Percentiles rank a stretch among this genome's conserved stretches.
Evolutionary conservation across 164 flowering plant species (phyloP).

Genomic region (Liquidambar formosana): DNA sequence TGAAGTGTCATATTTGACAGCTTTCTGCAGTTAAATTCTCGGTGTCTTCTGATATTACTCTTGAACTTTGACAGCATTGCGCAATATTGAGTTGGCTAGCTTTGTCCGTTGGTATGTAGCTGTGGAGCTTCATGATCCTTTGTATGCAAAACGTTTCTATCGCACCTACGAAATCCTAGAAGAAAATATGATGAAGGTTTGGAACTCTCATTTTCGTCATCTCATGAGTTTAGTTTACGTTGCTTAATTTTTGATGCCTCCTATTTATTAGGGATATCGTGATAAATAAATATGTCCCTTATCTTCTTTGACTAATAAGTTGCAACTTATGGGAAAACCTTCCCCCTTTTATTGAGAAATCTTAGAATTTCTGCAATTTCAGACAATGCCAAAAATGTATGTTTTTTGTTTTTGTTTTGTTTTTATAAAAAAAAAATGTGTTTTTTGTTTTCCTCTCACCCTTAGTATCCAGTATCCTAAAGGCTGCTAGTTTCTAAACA

Average conservation of each 20-base stretch:
- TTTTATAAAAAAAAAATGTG: too few relatives aligned
- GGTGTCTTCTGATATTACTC: slow-evolving; percentile 18
- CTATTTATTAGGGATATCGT: background rate
- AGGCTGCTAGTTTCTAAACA: too few relatives aligned
- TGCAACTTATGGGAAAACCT: background rate
- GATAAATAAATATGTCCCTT: background rate
- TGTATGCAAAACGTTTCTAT: slow-evolving; percentile 90
- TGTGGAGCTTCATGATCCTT: slow-evolving; percentile 97
- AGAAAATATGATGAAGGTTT: slow-evolving; percentile 89
- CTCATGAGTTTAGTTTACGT: background rate
- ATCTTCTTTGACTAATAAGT: background rate
- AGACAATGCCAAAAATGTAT: background rate
- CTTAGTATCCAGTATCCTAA: too few relatives aligned
- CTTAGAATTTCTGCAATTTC: background rate
- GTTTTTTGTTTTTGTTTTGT: too few relatives aligned
- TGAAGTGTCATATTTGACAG: background rate
- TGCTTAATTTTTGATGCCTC: too few relatives aligned
- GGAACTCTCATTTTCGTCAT: background rate
- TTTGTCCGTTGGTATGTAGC: slow-evolving; percentile 98
- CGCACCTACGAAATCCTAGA: slow-evolving; percentile 85
- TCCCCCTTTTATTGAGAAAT: background rate
- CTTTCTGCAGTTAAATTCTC: slow-evolving; percentile 6
- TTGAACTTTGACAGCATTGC: slow-evolving; percentile 58
- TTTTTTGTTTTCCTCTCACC: too few relatives aligned
- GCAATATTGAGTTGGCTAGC: slow-evolving; percentile 94